Conservation (phyloP, 1,284 basidiomycete species). For the Meira nashicola region DNA sequence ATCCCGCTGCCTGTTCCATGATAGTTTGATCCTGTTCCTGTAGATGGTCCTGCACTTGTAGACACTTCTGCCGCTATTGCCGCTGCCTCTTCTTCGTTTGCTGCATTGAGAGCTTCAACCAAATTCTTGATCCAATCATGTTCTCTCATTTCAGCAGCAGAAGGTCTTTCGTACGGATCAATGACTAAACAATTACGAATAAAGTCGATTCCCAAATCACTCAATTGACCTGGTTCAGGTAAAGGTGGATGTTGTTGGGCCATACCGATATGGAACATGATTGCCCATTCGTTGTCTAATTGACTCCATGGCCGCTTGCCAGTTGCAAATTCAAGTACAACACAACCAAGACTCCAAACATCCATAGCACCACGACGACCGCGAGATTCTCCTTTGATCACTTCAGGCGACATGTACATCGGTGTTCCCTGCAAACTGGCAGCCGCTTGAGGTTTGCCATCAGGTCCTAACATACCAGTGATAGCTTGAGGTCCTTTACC, state of each 20-base stretch:
- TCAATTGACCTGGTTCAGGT: constrained; percentile 83
- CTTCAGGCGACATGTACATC: constrained; percentile 99
- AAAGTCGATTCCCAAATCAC: constrained; percentile 85
- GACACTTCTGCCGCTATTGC: neutral
- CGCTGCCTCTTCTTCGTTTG: constrained; percentile 34
- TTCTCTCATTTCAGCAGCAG: constrained; percentile 75
- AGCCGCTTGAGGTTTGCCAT: constrained; percentile 57
- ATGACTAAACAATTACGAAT: constrained; percentile 87
- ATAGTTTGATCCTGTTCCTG: neutral
- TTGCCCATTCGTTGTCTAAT: constrained; percentile 98
- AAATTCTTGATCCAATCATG: constrained; percentile 74
- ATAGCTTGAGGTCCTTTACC: constrained; percentile 31
- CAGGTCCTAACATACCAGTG: constrained; percentile 56
- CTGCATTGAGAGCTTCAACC: constrained; percentile 44
- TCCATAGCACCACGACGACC: constrained; percentile 85
- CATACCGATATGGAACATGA: constrained; percentile 99
- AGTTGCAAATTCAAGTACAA: constrained; percentile 91
- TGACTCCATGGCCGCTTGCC: constrained; percentile 97
- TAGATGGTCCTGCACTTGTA: neutral
- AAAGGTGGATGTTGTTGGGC: constrained; percentile 93
- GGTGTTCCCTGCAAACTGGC: constrained; percentile 81
- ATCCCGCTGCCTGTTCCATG: neutral
- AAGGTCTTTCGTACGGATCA: constrained; percentile 76
- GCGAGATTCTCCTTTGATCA: constrained; percentile 69
- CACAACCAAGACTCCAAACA: constrained; percentile 94